Evolutionary conservation across 2,329 filamentous ascomycete species (phyloP).

Genomic region (Ambrosiella xylebori): DNA sequence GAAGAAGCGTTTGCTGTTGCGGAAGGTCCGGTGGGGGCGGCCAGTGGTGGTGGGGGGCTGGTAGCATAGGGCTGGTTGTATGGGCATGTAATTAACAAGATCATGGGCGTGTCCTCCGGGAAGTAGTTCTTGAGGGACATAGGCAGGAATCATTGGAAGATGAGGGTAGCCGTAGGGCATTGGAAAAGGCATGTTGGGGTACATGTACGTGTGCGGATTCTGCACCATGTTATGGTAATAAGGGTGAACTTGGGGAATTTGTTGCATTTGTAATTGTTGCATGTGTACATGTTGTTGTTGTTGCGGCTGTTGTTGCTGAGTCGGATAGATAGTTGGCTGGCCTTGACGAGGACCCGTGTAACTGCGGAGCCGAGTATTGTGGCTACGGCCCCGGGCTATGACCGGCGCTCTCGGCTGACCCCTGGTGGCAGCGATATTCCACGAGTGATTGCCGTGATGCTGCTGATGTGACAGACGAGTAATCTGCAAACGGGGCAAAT

Average conservation of each 20-base stretch:
- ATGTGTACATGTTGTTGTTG: neutral
- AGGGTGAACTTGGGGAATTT: neutral
- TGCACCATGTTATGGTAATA: neutral
- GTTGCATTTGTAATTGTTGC: neutral
- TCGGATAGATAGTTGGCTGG: neutral
- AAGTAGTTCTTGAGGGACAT: neutral
- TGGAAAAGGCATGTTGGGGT: neutral
- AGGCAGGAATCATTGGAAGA: neutral
- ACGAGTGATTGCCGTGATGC: neutral
- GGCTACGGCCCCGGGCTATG: neutral
- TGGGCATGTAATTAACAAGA: neutral
- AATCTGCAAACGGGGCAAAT: neutral
- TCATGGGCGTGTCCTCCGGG: neutral
- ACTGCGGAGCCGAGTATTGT: neutral
- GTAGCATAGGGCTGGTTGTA: neutral
- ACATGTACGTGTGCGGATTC: neutral
- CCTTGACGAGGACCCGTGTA: neutral
- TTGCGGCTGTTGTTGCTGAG: neutral
- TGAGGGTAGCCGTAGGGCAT: neutral
- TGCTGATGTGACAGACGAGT: neutral
- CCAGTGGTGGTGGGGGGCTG: neutral
- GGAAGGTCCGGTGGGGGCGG: neutral
- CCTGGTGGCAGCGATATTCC: neutral
- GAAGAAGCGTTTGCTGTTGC: neutral
- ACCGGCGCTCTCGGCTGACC: neutral